Evolutionary conservation across 2,329 filamentous ascomycete species (phyloP).

Genomic region (Chrysosphaeria jannelii): DNA sequence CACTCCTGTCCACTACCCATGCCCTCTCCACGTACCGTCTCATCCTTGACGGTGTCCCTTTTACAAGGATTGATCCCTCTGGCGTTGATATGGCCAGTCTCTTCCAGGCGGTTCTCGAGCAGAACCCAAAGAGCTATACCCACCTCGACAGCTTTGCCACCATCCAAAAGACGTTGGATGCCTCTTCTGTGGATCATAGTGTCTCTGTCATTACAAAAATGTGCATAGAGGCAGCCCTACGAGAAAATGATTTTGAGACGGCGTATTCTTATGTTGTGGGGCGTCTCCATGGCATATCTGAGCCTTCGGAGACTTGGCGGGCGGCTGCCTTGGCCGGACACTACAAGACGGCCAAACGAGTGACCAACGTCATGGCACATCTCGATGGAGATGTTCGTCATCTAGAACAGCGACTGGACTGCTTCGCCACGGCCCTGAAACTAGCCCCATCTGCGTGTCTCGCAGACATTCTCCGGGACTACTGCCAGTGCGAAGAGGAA

Average conservation of each 20-base stretch:
- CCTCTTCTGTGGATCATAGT: slow-evolving; percentile 33
- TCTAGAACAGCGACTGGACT: slow-evolving; percentile 55
- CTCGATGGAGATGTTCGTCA: slow-evolving; percentile 38
- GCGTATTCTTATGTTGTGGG: slow-evolving; percentile 62
- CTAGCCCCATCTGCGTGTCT: slow-evolving; percentile 40
- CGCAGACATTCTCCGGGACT: slow-evolving; percentile 45
- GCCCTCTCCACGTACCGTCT: slow-evolving; percentile 46
- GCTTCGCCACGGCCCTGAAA: slow-evolving; percentile 43
- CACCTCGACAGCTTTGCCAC: slow-evolving; percentile 38
- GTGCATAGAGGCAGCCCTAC: slow-evolving; percentile 49
- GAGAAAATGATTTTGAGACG: slow-evolving; percentile 58
- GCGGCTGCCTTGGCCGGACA: no score
- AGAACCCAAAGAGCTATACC: slow-evolving; percentile 46
- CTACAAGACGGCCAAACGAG: no score
- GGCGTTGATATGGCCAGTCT: slow-evolving; percentile 50
- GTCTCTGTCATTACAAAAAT: slow-evolving; percentile 55
- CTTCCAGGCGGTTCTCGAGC: slow-evolving; percentile 40
- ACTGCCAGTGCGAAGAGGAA: slow-evolving; percentile 51
- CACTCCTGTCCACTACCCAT: slow-evolving; percentile 43
- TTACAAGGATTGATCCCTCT: slow-evolving; percentile 50
- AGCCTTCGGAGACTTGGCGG: slow-evolving; percentile 32
- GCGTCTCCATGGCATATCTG: slow-evolving; percentile 17
- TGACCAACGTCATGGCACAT: background rate
- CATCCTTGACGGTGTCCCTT: slow-evolving; percentile 49
- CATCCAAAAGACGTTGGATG: slow-evolving; percentile 8